A percentile compares a stretch with the other conserved stretches of the same genome.
Evolutionary conservation across 176 grass and related monocot species (phyloP).

Genomic region (Tillandsia fasciculata): DNA sequence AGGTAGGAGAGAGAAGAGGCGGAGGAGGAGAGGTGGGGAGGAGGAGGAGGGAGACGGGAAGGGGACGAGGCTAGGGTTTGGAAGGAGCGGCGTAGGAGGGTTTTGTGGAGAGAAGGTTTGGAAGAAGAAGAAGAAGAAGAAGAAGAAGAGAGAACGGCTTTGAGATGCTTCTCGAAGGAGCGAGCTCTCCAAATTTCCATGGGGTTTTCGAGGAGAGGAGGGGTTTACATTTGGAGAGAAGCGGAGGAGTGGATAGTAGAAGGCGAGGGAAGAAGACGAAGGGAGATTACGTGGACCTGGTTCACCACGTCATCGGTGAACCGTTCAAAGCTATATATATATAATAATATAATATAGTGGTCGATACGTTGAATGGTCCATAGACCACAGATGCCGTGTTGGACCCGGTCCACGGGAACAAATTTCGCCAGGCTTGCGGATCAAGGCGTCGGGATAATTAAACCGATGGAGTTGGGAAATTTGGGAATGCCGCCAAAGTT

Average conservation of each 20-base stretch:
- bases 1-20: conserved; percentile 1
- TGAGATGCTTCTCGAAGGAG: conserved; percentile 25
- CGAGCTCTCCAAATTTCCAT: conserved; percentile 33
- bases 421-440: too few species aligned
- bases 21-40: conserved; percentile 9
- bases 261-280: conserved; percentile 3
- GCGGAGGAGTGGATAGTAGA: conserved; percentile 1
- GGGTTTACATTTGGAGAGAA: conserved; percentile 4
- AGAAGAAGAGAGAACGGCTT: conserved; percentile 1
- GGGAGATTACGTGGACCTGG: neutral
- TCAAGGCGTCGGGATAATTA: too few species aligned
- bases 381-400: too few species aligned
- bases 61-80: conserved; percentile 5
- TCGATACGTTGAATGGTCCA: too few species aligned
- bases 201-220: neutral
- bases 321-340: too few species aligned
- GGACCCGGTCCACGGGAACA: too few species aligned
- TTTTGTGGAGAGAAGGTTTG: neutral
- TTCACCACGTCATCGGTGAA: too few species aligned
- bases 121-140: conserved; percentile 8
- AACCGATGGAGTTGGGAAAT: too few species aligned
- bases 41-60: conserved; percentile 9
- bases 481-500: too few species aligned
- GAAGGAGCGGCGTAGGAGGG: conserved; percentile 14
- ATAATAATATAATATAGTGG: too few species aligned